Percentiles rank a stretch among this genome's conserved stretches.
Evolutionary conservation across 371 early-diverging fungal species (phyloP).

Genomic region (Rhizopus arrhizus): DNA sequence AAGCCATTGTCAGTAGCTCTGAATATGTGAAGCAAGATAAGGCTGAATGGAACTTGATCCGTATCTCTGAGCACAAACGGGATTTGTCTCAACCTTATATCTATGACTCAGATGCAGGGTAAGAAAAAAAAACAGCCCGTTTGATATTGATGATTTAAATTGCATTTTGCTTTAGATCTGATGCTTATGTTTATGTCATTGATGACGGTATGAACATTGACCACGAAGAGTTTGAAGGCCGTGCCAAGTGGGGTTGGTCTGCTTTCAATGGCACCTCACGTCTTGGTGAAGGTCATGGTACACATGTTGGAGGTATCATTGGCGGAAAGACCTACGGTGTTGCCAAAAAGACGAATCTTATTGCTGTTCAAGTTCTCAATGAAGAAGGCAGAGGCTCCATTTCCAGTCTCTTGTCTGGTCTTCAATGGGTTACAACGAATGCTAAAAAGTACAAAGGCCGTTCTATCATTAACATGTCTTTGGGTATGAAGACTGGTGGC

Average conservation of each 20-base stretch:
- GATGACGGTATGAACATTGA: conserved; percentile 48
- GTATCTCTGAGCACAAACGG: conserved; percentile 36
- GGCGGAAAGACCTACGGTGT: conserved; percentile 81
- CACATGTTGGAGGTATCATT: conserved; percentile 83
- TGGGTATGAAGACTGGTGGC: conserved; percentile 41
- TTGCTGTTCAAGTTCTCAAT: conserved; percentile 86
- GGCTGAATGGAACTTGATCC: conserved; percentile 47
- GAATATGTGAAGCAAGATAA: conserved; percentile 24
- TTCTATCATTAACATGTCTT: conserved; percentile 59
- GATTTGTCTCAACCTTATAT: conserved; percentile 31
- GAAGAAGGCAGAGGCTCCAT: conserved; percentile 65
- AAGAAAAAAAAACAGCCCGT: neutral
- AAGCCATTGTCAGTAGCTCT: neutral
- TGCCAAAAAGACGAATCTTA: conserved; percentile 81
- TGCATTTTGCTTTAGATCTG: conserved; percentile 21
- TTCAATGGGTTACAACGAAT: conserved; percentile 65
- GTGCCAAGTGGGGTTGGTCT: conserved; percentile 60
- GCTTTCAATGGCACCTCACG: conserved; percentile 56
- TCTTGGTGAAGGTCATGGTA: conserved; percentile 45
- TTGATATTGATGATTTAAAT: neutral
- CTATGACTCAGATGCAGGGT: conserved; percentile 35
- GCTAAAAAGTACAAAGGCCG: conserved; percentile 23
- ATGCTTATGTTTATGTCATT: conserved; percentile 58
- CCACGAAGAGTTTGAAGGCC: conserved; percentile 64
- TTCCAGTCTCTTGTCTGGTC: conserved; percentile 69